phyloP scores from a whole-genome alignment of 108 stramenopile species.

The Skeletonema potamos region DNA sequence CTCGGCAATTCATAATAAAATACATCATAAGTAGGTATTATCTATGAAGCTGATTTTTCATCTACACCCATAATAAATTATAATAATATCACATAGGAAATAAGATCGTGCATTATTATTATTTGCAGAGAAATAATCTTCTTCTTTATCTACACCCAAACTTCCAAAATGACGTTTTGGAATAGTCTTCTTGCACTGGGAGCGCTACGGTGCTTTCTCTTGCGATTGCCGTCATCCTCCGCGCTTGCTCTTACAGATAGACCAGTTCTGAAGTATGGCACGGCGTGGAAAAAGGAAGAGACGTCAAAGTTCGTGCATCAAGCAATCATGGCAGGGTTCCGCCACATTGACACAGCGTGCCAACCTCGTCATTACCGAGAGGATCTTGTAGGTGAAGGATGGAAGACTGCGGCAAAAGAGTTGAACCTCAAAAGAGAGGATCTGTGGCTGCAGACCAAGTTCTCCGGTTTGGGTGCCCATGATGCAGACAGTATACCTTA shows the following conservation, averaged over 20 bases:
- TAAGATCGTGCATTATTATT: no score
- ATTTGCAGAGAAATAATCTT: no score
- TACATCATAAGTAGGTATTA: no score
- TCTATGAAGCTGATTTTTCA: no score
- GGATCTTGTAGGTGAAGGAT: conserved; percentile 48
- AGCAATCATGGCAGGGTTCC: conserved; percentile 53
- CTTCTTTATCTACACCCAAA: no score
- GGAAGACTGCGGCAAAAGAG: conserved; percentile 30
- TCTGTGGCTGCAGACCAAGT: conserved; percentile 65
- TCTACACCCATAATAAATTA: no score
- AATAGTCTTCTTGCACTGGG: not conserved
- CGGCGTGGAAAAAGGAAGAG: conserved; percentile 65
- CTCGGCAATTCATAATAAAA: no score
- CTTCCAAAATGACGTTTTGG: not conserved
- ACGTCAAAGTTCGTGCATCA: conserved; percentile 45
- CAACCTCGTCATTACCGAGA: conserved; percentile 70
- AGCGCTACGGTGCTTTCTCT: not conserved
- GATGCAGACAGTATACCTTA: conserved; percentile 71
- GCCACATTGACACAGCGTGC: conserved; percentile 65
- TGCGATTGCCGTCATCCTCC: not conserved
- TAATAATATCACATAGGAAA: no score
- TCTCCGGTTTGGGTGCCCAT: conserved; percentile 52
- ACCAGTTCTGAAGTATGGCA: conserved; percentile 51
- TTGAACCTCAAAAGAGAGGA: conserved; percentile 40
- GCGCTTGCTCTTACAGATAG: conserved; percentile 20